phyloP scores from a whole-genome alignment of 2,329 filamentous ascomycete species.

The Incumbomyces delicatus region DNA sequence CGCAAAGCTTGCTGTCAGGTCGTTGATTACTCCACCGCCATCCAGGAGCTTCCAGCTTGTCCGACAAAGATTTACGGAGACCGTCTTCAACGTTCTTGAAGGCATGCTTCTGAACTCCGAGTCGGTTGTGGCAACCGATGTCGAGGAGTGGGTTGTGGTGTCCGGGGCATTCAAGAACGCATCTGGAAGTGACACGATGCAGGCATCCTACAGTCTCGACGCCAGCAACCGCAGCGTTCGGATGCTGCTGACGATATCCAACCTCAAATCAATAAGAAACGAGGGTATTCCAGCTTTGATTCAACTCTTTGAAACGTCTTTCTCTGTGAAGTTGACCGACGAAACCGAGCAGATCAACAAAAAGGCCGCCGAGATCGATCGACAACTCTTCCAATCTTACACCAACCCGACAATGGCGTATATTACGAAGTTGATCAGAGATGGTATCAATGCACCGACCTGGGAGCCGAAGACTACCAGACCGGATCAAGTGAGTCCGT shows the following conservation, averaged over 20 bases:
- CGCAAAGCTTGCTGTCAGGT: constrained; percentile 59
- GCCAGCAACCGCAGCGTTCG: constrained; percentile 65
- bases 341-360: constrained; percentile 88
- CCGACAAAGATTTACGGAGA: constrained; percentile 82
- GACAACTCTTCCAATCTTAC: constrained; percentile 84
- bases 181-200: constrained; percentile 22
- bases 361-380: constrained; percentile 81
- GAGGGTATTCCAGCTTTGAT: constrained; percentile 83
- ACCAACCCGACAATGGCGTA: constrained; percentile 64
- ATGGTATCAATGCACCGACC: constrained; percentile 58
- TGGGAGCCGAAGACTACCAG: constrained; percentile 56
- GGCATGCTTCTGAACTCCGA: constrained; percentile 97
- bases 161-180: constrained; percentile 24
- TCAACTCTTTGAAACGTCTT: constrained; percentile 83
- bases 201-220: constrained; percentile 33
- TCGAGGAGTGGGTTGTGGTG: constrained; percentile 44
- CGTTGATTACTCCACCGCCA: constrained; percentile 76
- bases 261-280: constrained; percentile 71
- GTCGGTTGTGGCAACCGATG: constrained; percentile 55
- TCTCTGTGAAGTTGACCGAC: constrained; percentile 87
- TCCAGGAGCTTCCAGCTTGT: constrained; percentile 85
- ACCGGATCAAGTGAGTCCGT: constrained; percentile 70
- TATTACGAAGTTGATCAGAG: constrained; percentile 59
- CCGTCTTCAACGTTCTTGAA: constrained; percentile 84
- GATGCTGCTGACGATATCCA: constrained; percentile 87